Percentiles rank a stretch among this genome's conserved stretches.
phyloP scores from a whole-genome alignment of 495 filamentous ascomycete genomes.

The Filosporella fistucella region DNA sequence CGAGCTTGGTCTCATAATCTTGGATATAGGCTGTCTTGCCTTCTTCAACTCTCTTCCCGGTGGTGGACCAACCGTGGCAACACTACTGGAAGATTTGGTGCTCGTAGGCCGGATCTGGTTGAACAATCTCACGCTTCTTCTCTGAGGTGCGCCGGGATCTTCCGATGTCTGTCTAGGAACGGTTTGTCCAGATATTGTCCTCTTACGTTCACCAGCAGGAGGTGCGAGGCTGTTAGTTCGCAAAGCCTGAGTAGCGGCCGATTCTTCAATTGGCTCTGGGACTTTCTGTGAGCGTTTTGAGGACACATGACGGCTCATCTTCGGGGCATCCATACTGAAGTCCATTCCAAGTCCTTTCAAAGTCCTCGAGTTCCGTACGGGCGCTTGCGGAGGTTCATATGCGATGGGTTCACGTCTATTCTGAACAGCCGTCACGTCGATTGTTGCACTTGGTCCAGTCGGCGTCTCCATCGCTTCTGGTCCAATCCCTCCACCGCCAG shows the following conservation, averaged over 20 bases:
- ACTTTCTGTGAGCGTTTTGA: conserved; percentile 16
- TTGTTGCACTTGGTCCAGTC: conserved; percentile 24
- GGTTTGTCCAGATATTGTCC: conserved; percentile 79
- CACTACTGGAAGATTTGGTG: conserved; percentile 37
- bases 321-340: conserved; percentile 23
- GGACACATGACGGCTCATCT: conserved; percentile 21
- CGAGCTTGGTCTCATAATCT: conserved; percentile 44
- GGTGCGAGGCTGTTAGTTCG: conserved; percentile 30
- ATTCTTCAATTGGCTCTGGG: conserved; percentile 18
- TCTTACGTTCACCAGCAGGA: conserved; percentile 50
- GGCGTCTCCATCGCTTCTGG: conserved; percentile 31
- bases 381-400: conserved; percentile 26
- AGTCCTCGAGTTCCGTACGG: conserved; percentile 19
- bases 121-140: conserved; percentile 76
- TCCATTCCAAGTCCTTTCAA: conserved; percentile 24
- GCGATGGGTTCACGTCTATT: conserved; percentile 17
- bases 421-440: conserved; percentile 19
- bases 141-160: conserved; percentile 66
- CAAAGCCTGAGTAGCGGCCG: conserved; percentile 14
- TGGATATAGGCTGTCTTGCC: conserved; percentile 58
- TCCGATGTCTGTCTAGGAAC: conserved; percentile 50
- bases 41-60: conserved; percentile 75
- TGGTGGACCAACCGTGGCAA: conserved; percentile 41
- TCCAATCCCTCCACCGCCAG: conserved; percentile 25
- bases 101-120: conserved; percentile 63